phyloP scores from a whole-genome alignment of 2,329 filamentous ascomycete species.

The Pestalotiopsis sp. region DNA sequence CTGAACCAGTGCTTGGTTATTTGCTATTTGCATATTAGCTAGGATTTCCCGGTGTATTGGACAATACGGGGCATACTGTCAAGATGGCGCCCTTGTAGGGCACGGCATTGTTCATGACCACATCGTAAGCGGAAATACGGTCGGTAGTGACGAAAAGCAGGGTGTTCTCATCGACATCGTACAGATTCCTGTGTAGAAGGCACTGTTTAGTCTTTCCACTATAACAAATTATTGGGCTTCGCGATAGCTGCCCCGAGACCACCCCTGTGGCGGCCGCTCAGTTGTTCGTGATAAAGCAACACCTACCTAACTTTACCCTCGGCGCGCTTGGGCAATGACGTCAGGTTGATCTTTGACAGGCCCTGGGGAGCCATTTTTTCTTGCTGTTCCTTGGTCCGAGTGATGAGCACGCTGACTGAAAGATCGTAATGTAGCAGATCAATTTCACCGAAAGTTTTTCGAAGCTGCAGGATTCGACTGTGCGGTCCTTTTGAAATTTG shows the following conservation, averaged over 20 bases:
- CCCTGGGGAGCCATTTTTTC: constrained; percentile 3
- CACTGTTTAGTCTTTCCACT: neutral
- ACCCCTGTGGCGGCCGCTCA: neutral
- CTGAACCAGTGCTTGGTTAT: constrained; percentile 57
- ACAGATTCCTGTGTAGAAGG: constrained; percentile 59
- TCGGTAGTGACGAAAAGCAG: constrained; percentile 86
- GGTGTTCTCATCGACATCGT: constrained; percentile 68
- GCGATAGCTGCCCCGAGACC: neutral
- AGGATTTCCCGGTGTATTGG: neutral
- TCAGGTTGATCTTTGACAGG: constrained; percentile 4
- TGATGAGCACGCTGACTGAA: neutral
- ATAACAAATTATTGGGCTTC: neutral
- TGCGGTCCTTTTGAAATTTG: neutral
- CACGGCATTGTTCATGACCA: constrained; percentile 73
- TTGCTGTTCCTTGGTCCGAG: neutral
- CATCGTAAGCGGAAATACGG: constrained; percentile 94
- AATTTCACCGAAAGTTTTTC: too few species aligned
- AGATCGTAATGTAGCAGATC: neutral
- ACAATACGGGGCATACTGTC: neutral
- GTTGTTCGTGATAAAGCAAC: neutral
- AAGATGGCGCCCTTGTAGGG: constrained; percentile 57
- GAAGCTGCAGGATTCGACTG: too few species aligned
- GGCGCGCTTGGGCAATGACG: constrained; percentile 10
- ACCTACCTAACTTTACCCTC: constrained; percentile 7
- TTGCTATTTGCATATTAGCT: constrained; percentile 26